Percentiles rank a stretch among this genome's conserved stretches.
phyloP scores from a whole-genome alignment of 2,329 filamentous ascomycete genomes.

The Aspergillus transmontanensis region DNA sequence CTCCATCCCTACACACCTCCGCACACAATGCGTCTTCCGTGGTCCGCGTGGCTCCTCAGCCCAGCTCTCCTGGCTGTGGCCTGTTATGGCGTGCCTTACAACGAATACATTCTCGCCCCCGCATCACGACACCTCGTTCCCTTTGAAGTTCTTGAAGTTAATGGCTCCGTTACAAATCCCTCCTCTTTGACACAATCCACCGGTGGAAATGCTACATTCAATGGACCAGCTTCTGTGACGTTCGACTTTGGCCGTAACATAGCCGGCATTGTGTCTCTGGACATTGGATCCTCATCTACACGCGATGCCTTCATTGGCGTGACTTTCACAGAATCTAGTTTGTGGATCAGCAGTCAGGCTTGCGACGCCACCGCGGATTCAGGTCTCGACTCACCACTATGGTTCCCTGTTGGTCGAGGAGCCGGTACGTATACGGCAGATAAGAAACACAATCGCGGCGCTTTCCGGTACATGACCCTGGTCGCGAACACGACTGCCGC shows the following conservation, averaged over 20 bases:
- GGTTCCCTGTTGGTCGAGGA: constrained; percentile 43
- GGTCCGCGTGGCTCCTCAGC: constrained; percentile 13
- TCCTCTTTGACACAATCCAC: constrained; percentile 15
- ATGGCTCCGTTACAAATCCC: constrained; percentile 32
- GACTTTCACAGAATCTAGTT: constrained; percentile 42
- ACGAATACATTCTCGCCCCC: constrained; percentile 39
- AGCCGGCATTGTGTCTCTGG: constrained; percentile 41
- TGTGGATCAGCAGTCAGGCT: constrained; percentile 53
- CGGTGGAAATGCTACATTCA: constrained; percentile 15
- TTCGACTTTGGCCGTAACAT: constrained; percentile 45
- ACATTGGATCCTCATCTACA: constrained; percentile 26
- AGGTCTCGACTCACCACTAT: constrained; percentile 52
- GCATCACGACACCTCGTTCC: constrained; percentile 29
- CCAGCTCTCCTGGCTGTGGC: constrained; percentile 12
- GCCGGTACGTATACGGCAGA: constrained; percentile 46
- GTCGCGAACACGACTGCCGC: constrained; percentile 47
- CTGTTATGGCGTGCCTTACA: constrained; percentile 27
- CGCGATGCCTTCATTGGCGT: constrained; percentile 39
- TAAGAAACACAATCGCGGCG: constrained; percentile 46
- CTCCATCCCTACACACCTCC: background rate
- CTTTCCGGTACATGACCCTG: constrained; percentile 51
- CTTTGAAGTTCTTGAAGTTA: constrained; percentile 28
- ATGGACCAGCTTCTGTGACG: constrained; percentile 36
- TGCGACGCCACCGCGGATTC: constrained; percentile 52
- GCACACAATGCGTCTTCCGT: background rate